These are phyloP conservation scores for Dionaea muscipula DNA, from an alignment of 179 eudicot species.

Conservation along the genomic window DNA sequence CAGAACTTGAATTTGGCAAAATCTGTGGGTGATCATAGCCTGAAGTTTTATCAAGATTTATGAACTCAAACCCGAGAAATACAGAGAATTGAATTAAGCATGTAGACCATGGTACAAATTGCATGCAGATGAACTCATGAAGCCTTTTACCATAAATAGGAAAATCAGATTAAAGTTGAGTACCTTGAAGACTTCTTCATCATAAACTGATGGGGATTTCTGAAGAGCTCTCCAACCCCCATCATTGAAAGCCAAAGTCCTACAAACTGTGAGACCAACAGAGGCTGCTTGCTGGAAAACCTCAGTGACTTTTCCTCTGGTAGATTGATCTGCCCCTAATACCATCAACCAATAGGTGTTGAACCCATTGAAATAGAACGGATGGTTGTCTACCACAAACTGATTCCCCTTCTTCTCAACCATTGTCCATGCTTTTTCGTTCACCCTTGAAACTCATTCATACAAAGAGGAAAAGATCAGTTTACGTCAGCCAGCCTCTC, in stretches of 20 bases:
- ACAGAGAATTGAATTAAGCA: no score
- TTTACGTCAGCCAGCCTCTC: no score
- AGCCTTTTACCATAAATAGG: background rate
- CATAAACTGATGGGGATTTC: conserved; percentile 67
- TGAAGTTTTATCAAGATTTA: no score
- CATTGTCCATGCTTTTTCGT: conserved; percentile 52
- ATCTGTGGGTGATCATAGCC: no score
- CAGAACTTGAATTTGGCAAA: no score
- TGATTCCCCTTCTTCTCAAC: conserved; percentile 64
- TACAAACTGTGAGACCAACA: conserved; percentile 64
- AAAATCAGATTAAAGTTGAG: background rate
- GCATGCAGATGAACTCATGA: no score
- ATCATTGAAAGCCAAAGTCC: conserved; percentile 96
- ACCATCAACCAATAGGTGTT: conserved; percentile 88
- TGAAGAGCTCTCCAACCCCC: conserved; percentile 84
- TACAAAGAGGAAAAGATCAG: background rate
- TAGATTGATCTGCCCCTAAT: conserved; percentile 58
- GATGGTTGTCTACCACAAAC: conserved; percentile 39
- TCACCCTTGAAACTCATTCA: conserved; percentile 14
- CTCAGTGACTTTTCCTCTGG: conserved; percentile 53
- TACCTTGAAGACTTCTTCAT: conserved; percentile 85
- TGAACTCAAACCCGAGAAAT: no score
- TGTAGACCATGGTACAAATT: no score
- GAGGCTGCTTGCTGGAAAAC: conserved; percentile 60
- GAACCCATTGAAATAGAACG: conserved; percentile 82